Evolutionary conservation across 352 stramenopile genomes (phyloP).

Genomic region (Phytopythium montanum): DNA sequence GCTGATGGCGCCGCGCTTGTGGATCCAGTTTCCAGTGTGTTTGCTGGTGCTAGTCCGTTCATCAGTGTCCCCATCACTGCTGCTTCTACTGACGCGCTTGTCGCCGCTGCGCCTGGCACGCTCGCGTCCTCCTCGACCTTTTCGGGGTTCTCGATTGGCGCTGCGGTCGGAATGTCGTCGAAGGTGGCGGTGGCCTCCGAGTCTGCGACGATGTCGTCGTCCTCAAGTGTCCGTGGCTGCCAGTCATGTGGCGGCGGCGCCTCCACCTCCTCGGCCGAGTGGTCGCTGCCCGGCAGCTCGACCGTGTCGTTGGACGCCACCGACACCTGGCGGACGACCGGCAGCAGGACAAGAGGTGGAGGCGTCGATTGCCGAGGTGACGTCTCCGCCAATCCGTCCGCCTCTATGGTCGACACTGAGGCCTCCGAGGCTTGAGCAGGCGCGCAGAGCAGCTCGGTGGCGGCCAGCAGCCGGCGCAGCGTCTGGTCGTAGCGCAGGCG

Average conservation of each 20-base stretch:
- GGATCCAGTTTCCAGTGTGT: no score
- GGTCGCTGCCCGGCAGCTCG: background rate
- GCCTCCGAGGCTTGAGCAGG: constrained; percentile 11
- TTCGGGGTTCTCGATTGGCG: background rate
- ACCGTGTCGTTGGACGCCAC: background rate
- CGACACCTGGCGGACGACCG: background rate
- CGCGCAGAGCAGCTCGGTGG: constrained; percentile 44
- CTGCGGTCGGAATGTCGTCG: background rate
- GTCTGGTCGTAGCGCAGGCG: constrained; percentile 72
- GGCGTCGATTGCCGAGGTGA: background rate
- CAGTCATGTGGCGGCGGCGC: no score
- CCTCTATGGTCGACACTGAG: background rate
- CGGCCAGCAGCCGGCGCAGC: constrained; percentile 63
- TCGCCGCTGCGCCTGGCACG: background rate
- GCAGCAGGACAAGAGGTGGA: background rate
- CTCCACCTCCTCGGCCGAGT: no score
- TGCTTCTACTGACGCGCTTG: no score
- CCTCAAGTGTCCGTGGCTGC: no score
- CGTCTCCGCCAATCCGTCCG: background rate
- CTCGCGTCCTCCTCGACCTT: background rate
- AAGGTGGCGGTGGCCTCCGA: background rate
- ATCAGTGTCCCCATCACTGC: no score
- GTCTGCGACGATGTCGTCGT: background rate
- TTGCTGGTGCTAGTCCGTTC: no score
- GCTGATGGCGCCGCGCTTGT: no score